These are phyloP conservation scores for Neohortaea acidophila DNA, from an alignment of 495 filamentous ascomycete species.

Conservation along the genomic window DNA sequence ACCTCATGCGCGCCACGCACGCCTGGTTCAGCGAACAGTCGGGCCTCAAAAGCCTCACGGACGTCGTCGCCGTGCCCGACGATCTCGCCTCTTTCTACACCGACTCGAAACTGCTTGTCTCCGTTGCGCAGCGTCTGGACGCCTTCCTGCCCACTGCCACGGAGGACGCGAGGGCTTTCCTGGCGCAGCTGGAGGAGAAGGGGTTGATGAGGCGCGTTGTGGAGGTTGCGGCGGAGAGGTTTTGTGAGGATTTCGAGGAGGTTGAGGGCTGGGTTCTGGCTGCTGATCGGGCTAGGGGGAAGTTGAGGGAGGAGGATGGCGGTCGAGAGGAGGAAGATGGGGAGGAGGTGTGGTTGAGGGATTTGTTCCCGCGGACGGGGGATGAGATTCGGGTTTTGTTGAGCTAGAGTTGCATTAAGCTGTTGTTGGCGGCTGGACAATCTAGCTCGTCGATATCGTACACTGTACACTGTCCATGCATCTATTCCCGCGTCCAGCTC, in stretches of 20 bases:
- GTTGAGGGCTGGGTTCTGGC: constrained; percentile 56
- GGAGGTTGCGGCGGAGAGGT: constrained; percentile 68
- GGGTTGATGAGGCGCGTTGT: constrained; percentile 57
- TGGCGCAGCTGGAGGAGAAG: constrained; percentile 56
- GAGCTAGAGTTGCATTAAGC: constrained; percentile 21
- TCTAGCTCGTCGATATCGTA: too few species aligned
- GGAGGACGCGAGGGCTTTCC: constrained; percentile 74
- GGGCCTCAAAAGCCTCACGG: constrained; percentile 54
- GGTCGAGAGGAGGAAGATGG: constrained; percentile 26
- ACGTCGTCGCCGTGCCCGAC: constrained; percentile 38
- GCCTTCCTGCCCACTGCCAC: constrained; percentile 82
- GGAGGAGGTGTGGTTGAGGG: constrained; percentile 36
- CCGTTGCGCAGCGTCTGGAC: constrained; percentile 65
- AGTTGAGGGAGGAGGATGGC: constrained; percentile 21
- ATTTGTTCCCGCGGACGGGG: constrained; percentile 66
- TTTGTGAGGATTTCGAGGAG: constrained; percentile 83
- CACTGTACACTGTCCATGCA: too few species aligned
- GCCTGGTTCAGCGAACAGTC: constrained; percentile 57
- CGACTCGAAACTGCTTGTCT: constrained; percentile 47
- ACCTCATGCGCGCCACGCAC: constrained; percentile 45
- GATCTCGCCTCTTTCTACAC: constrained; percentile 37
- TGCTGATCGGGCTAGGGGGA: constrained; percentile 36
- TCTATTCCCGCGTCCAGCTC: too few species aligned
- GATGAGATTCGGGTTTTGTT: constrained; percentile 75
- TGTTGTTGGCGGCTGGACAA: background rate